Evolutionary conservation across 2,329 filamentous ascomycete species (phyloP).

Genomic region (Cadophora sp.): DNA sequence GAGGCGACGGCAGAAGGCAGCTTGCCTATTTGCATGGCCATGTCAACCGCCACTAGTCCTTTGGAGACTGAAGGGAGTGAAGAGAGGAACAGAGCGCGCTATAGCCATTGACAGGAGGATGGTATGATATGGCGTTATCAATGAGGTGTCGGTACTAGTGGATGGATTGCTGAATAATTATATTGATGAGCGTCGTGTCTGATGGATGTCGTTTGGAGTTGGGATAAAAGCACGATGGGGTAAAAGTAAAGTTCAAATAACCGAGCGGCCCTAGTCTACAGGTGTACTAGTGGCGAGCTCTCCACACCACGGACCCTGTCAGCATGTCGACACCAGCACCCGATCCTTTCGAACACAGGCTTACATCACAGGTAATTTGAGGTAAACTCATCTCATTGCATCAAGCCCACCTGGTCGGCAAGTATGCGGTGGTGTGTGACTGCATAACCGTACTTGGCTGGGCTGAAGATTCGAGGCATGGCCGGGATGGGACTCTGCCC

Average conservation of each 20-base stretch:
- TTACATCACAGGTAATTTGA: no score
- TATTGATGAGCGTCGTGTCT: neutral
- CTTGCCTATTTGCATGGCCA: neutral
- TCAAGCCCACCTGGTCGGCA: no score
- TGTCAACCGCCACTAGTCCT: neutral
- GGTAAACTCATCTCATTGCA: no score
- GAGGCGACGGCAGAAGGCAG: neutral
- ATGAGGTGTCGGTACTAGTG: neutral
- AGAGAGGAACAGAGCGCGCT: neutral
- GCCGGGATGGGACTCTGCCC: neutral
- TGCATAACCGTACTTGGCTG: slow-evolving; percentile 1
- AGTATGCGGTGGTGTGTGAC: no score
- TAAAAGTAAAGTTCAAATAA: neutral
- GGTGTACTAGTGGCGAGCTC: neutral
- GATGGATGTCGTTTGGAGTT: slow-evolving; percentile 1
- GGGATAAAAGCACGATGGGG: neutral
- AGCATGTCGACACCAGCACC: no score
- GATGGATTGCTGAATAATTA: neutral
- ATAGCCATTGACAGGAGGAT: neutral
- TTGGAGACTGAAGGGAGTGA: neutral
- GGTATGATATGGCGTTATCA: neutral
- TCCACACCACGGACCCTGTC: no score
- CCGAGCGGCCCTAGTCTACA: neutral
- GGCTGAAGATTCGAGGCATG: neutral
- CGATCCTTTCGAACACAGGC: no score